phyloP scores from a whole-genome alignment of 495 filamentous ascomycete species.

The Penicillium waksmanii region DNA sequence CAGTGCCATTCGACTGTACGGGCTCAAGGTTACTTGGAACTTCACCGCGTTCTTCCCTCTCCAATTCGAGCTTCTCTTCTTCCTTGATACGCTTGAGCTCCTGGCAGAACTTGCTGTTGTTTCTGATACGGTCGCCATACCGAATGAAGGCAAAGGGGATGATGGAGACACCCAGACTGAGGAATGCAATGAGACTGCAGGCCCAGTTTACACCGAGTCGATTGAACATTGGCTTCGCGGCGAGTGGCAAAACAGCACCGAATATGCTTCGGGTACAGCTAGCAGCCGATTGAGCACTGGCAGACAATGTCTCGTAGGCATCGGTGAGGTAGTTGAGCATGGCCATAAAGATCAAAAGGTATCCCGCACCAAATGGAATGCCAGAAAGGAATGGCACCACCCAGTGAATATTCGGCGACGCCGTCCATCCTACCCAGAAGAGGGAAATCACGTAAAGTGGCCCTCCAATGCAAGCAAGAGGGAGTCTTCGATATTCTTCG shows the following conservation, averaged over 20 bases:
- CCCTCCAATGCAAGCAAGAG: constrained; percentile 45
- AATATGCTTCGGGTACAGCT: constrained; percentile 45
- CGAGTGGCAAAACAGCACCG: constrained; percentile 48
- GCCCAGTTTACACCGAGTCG: constrained; percentile 48
- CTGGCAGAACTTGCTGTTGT: constrained; percentile 42
- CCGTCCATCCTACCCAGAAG: constrained; percentile 47
- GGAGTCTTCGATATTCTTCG: constrained; percentile 46
- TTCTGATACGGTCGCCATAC: constrained; percentile 39
- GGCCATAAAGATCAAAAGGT: constrained; percentile 50
- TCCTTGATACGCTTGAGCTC: constrained; percentile 43
- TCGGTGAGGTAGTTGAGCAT: constrained; percentile 53
- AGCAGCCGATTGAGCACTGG: constrained; percentile 46
- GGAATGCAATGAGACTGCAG: constrained; percentile 45
- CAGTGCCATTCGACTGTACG: constrained; percentile 18
- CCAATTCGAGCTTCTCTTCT: constrained; percentile 24
- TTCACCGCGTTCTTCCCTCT: constrained; percentile 22
- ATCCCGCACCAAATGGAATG: constrained; percentile 44
- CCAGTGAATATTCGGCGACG: constrained; percentile 43
- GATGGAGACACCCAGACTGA: constrained; percentile 37
- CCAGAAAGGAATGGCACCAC: constrained; percentile 43
- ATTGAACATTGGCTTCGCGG: constrained; percentile 44
- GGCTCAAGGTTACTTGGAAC: constrained; percentile 15
- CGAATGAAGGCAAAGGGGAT: constrained; percentile 44
- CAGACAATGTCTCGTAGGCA: constrained; percentile 47
- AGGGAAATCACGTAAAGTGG: constrained; percentile 43